Percentiles rank a stretch among this genome's conserved stretches.
Evolutionary conservation across 2,329 filamentous ascomycete genomes (phyloP).

Genomic region (Neofusicoccum ribis): DNA sequence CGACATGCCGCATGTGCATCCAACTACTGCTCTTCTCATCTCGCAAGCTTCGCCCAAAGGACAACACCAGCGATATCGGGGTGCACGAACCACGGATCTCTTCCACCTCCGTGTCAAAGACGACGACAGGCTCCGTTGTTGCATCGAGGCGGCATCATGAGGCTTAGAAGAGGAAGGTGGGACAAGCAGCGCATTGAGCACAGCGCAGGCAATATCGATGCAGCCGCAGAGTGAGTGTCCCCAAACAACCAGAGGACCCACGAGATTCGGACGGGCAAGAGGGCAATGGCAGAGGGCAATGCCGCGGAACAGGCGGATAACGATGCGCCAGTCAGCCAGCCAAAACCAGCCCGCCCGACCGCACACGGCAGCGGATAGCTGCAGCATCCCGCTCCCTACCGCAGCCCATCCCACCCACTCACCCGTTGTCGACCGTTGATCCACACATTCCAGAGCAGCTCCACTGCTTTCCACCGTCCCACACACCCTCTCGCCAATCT

Average conservation of each 20-base stretch:
- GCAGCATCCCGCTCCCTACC: conserved; percentile 12
- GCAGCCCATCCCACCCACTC: neutral
- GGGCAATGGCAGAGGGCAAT: neutral
- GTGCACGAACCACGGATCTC: neutral
- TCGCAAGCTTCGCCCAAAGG: neutral
- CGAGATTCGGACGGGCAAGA: neutral
- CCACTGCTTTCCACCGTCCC: neutral
- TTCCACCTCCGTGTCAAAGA: neutral
- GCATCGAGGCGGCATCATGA: neutral
- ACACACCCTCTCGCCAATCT: neutral
- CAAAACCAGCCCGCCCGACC: neutral
- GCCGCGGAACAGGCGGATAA: neutral
- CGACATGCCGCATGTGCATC: too few species aligned
- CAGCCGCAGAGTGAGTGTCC: neutral
- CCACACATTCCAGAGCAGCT: neutral
- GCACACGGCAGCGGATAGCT: conserved; percentile 12
- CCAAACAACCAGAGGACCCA: neutral
- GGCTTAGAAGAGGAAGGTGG: neutral
- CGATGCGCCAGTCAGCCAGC: neutral
- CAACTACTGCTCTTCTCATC: neutral
- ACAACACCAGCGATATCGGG: neutral
- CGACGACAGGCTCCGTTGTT: neutral
- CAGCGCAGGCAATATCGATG: neutral
- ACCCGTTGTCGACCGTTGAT: neutral
- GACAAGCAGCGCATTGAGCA: neutral